Evolutionary conservation across 1,284 basidiomycete genomes (phyloP), one percentile per base, ranked within the genome.

Genomic region (Filobasidium uniguttulatum): DNA sequence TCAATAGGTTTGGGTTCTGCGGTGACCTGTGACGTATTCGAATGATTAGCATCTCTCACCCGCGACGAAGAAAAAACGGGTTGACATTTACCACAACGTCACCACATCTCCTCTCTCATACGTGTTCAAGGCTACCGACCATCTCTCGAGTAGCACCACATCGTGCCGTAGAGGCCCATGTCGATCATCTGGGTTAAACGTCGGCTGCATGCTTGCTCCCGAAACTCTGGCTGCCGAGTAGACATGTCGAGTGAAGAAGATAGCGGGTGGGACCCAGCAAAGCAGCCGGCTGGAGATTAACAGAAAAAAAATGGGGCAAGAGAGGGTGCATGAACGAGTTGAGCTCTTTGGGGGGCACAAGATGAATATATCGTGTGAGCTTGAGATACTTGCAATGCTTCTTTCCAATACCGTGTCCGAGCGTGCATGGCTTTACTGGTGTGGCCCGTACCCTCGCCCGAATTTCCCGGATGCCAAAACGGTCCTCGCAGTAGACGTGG

Each of bases 21-120:
- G 74, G 73, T 6, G 73, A 73, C 57, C 71, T 73, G 44, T 17
- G 33, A 15, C 1, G 17, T 1, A 23, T 37, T n/a, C 9, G 23
- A 47, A 14, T 34, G 2, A 7, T n/a, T 31, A 25, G 19, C 4
- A 23, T 12, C 35, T 38, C 29, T 20, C 3, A 17, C 6, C 22
- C 2, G 9, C 12, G 28, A 29, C 7, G 6, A 25, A 22, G 20
- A 20, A 23, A 40, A 28, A n/a, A 19, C 14, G 22, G 23, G 7
- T 17, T 5, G 30, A 20, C 19, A 58, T 60, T 44, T 47, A 71
- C 71, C 66, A 68, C 15, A 77, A 55, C 1, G 72, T 73, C 10
- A 76, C 73, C 31, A 77, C 69, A 52, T 77, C 74, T 2, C 74
- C 75, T 5, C 70, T 57, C 7, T 63, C 53, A 40, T 63, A 68